Percentiles rank a stretch among this genome's conserved stretches.
These are phyloP conservation scores for Aspergillus proliferans DNA, from an alignment of 2,329 filamentous ascomycete species.

Conservation along the genomic window DNA sequence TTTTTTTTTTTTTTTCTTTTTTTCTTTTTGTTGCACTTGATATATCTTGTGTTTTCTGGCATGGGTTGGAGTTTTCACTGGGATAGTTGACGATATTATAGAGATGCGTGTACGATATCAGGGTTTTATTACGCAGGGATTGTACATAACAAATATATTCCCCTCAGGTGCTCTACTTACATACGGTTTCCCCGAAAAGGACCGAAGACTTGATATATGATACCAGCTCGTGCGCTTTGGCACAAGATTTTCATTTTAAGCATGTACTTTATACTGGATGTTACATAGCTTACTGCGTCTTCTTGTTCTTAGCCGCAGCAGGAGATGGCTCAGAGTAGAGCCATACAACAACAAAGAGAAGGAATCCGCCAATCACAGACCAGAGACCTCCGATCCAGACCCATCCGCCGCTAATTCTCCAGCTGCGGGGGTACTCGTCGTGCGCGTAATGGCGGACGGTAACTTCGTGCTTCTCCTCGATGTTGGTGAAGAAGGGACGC, in stretches of 20 bases:
- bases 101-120: conserved; percentile 1
- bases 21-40: neutral
- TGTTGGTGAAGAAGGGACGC: conserved; percentile 77
- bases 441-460: conserved; percentile 95
- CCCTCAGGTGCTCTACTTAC: too few relatives aligned
- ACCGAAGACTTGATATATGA: too few relatives aligned
- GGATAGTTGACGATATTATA: conserved; percentile 1
- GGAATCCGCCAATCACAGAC: conserved; percentile 74
- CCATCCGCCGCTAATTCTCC: conserved; percentile 83
- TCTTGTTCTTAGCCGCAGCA: conserved; percentile 37
- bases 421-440: conserved; percentile 91
- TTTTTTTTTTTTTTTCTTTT: neutral
- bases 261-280: conserved; percentile 13
- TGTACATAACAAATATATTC: conserved; percentile 8
- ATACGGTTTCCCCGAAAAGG: too few relatives aligned
- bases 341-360: conserved; percentile 83
- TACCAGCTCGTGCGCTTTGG: neutral
- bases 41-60: conserved; percentile 1
- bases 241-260: conserved; percentile 17
- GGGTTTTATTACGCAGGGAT: neutral
- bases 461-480: conserved; percentile 93
- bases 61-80: conserved; percentile 13
- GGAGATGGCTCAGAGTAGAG: conserved; percentile 62
- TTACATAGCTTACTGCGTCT: conserved; percentile 38
- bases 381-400: conserved; percentile 88